Conservation (phyloP, 2,329 filamentous ascomycete genomes). For the Phialophora verrucosa region DNA sequence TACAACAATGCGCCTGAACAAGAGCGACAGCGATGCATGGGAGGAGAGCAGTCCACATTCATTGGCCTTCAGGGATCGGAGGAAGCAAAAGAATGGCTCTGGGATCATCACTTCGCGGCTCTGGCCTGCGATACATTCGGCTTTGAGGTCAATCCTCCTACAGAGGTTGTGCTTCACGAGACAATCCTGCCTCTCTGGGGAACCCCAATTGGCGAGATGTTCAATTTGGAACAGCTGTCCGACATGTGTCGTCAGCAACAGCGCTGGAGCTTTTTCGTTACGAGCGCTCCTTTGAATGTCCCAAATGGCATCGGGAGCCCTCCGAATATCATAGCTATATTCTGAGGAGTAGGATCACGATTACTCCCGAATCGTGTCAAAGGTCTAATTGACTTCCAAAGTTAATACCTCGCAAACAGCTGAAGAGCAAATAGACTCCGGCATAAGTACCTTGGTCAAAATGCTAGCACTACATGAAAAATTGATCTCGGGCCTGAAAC, state of each 20-base stretch:
- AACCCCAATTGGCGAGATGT: neutral
- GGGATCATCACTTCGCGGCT: neutral
- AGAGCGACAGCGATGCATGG: neutral
- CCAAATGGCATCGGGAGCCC: neutral
- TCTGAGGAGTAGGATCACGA: neutral
- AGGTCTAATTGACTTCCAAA: neutral
- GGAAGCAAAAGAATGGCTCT: neutral
- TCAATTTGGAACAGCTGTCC: neutral
- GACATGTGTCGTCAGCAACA: neutral
- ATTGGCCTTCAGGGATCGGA: neutral
- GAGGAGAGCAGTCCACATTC: conserved; percentile 34
- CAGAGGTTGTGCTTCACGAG: neutral
- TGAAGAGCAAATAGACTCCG: no score
- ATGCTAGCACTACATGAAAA: no score
- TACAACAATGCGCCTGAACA: neutral
- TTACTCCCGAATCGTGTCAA: neutral
- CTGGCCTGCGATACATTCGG: neutral
- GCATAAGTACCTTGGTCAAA: no score
- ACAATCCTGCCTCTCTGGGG: neutral
- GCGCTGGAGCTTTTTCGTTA: neutral
- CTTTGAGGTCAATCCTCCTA: neutral
- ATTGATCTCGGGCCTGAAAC: no score
- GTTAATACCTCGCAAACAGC: no score
- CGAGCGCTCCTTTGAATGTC: neutral
- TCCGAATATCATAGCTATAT: neutral